A percentile compares a stretch with the other conserved stretches of the same genome.
Conservation (phyloP, 2,329 filamentous ascomycete genomes). For the Fusarium ramigenum region DNA sequence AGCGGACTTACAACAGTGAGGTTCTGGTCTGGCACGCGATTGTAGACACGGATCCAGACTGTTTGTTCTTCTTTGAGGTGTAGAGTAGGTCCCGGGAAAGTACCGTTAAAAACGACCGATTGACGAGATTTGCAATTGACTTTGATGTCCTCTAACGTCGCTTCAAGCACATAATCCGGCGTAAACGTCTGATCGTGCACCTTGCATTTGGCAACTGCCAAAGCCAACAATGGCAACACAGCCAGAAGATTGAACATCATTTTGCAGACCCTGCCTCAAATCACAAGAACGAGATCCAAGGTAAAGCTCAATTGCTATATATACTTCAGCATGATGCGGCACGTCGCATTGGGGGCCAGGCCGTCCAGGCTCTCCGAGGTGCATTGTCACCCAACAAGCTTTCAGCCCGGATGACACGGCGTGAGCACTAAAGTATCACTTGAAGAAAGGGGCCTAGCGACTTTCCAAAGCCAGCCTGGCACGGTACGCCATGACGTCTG, state of each 20-base stretch:
- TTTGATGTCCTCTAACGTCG: constrained; percentile 8
- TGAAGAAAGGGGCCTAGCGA: neutral
- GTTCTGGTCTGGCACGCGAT: constrained; percentile 6
- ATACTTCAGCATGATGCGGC: neutral
- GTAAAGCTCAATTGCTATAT: neutral
- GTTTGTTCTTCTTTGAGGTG: constrained; percentile 22
- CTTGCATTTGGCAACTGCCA: neutral
- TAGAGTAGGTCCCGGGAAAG: constrained; percentile 6
- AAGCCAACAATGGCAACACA: constrained; percentile 15
- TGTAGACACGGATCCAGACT: constrained; percentile 31
- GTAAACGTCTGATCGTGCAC: constrained; percentile 11
- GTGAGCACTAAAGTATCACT: constrained; percentile 21
- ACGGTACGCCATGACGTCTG: neutral
- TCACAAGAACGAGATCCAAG: rapidly evolving
- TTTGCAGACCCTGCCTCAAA: neutral
- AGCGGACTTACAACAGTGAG: constrained; percentile 24
- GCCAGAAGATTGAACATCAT: neutral
- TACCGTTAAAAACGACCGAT: constrained; percentile 19
- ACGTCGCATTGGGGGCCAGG: neutral
- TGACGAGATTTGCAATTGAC: constrained; percentile 12
- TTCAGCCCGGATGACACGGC: neutral
- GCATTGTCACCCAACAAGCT: constrained; percentile 8
- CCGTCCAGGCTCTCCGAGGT: neutral
- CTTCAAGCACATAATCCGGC: constrained; percentile 26
- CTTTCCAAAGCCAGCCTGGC: neutral